Evolutionary conservation across 2,329 filamentous ascomycete species (phyloP).

Genomic region (Arthrobotrys iridis): DNA sequence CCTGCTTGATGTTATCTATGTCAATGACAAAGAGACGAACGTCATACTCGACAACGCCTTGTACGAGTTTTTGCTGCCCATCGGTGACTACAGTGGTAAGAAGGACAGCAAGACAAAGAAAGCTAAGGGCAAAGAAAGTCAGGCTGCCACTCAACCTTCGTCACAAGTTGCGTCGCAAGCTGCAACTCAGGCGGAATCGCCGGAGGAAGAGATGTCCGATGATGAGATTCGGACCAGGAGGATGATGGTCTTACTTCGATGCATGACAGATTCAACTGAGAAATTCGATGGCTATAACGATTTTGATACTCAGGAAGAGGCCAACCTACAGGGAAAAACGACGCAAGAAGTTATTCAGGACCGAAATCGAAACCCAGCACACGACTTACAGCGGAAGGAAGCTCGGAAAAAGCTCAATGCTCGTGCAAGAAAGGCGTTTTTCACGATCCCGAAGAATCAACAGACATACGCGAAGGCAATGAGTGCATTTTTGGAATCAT

Average conservation of each 20-base stretch:
- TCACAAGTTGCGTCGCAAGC: slow-evolving; percentile 56
- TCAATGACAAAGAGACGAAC: slow-evolving; percentile 87
- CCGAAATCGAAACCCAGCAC: slow-evolving; percentile 66
- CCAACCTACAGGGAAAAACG: slow-evolving; percentile 37
- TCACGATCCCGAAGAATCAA: slow-evolving; percentile 82
- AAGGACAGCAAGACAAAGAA: slow-evolving; percentile 63
- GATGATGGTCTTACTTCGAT: slow-evolving; percentile 41
- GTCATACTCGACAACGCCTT: slow-evolving; percentile 83
- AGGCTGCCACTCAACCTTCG: slow-evolving; percentile 10
- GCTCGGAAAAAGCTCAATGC: slow-evolving; percentile 73
- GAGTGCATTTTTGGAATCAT: slow-evolving; percentile 80
- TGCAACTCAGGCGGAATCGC: slow-evolving; percentile 61
- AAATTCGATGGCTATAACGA: slow-evolving; percentile 41
- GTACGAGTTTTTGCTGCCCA: slow-evolving; percentile 86
- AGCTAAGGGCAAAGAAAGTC: slow-evolving; percentile 65
- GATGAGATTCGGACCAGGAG: slow-evolving; percentile 42
- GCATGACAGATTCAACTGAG: slow-evolving; percentile 44
- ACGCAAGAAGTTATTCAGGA: slow-evolving; percentile 28
- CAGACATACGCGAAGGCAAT: slow-evolving; percentile 77
- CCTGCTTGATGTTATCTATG: slow-evolving; percentile 87
- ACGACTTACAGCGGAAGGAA: slow-evolving; percentile 60
- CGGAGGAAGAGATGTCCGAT: slow-evolving; percentile 60
- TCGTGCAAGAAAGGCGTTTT: slow-evolving; percentile 85
- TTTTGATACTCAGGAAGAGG: slow-evolving; percentile 43
- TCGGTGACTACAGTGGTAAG: slow-evolving; percentile 76